Conservation (phyloP, 2,329 filamentous ascomycete species). For the Penicillium sp. region DNA sequence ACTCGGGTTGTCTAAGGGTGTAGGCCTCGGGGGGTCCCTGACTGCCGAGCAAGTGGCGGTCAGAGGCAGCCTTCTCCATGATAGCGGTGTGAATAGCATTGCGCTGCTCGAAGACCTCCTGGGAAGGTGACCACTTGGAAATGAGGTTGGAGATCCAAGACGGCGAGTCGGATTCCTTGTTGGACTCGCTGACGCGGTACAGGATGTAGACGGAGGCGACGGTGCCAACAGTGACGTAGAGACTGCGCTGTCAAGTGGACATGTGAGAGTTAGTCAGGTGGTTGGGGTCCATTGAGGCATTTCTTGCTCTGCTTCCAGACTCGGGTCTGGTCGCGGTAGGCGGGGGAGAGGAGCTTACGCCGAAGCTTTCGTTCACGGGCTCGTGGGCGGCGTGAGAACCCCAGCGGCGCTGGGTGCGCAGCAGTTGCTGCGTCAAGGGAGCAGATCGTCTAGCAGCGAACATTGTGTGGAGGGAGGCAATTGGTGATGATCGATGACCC, state of each 20-base stretch:
- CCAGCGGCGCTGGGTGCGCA: slow-evolving; percentile 46
- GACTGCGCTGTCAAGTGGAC: slow-evolving; percentile 42
- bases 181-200: slow-evolving; percentile 44
- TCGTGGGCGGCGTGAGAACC: slow-evolving; percentile 45
- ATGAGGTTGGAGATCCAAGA: slow-evolving; percentile 51
- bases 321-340: slow-evolving; percentile 9
- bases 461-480: slow-evolving; percentile 39
- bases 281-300: slow-evolving; percentile 9
- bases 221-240: slow-evolving; percentile 47
- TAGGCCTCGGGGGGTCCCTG: slow-evolving; percentile 45
- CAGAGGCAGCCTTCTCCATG: slow-evolving; percentile 62
- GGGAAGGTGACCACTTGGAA: slow-evolving; percentile 54
- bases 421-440: slow-evolving; percentile 37
- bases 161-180: slow-evolving; percentile 37
- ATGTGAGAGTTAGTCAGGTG: slow-evolving; percentile 18
- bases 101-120: slow-evolving; percentile 54
- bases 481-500: slow-evolving; percentile 34
- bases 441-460: slow-evolving; percentile 44
- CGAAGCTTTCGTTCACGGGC: slow-evolving; percentile 48
- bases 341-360: slow-evolving; percentile 39
- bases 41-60: slow-evolving; percentile 60
- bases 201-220: slow-evolving; percentile 44
- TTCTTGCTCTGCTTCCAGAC: slow-evolving; percentile 10
- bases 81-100: slow-evolving; percentile 61
- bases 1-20: slow-evolving; percentile 64